Evolutionary conservation across 2,329 filamentous ascomycete species (phyloP), one percentile per base, ranked within the genome.

Genomic region (Helminthosporium solani): DNA sequence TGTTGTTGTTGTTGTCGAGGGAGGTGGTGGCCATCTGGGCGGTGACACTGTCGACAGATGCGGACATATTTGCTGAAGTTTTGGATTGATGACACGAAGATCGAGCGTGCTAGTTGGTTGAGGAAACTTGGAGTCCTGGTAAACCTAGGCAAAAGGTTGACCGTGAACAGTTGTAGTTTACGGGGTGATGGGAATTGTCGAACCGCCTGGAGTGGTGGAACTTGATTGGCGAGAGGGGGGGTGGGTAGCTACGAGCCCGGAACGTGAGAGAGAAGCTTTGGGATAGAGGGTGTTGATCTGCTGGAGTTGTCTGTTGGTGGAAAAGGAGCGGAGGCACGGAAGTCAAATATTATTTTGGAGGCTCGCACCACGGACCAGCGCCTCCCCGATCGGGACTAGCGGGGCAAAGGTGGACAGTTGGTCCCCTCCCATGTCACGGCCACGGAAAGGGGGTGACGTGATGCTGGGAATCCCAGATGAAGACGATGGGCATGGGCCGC

Each of bases 1-100:
- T 73, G 61, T 72, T 70, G 70, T 85, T 79, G 71, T 78, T 76
- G 73, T 85, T 79, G 71, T 78, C 77, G 73, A 86, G 73, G 71
- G 78, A 78, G 74, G 81, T 79, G 73, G 80, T 81, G 74, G 83
- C 81, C 80, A 87, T 75, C 72, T 77, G 74, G 80, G 78, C 78
- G 78, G 87, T 85, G 81, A 87, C 82, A 81, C 87, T 85, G 77
- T 88, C 86, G 80, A 89, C 83, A 78, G 75, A 62, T 67, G 83
- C 79, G 87, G 91, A 95, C 92, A 97, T 97, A 75, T 77, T 89
- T 76, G 69, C 70, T 70, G 70, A 70, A 72, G 70, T 75, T 71
- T 78, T 64, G 61, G 72, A 73, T 76, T 77, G 74, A 75, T 73
- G 73, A 75, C 75, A 79, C 79, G 79, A 79, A 68, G 64, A 50